Conservation (phyloP, 2,329 filamentous ascomycete species). For the Sarocladiaceae sp. region DNA sequence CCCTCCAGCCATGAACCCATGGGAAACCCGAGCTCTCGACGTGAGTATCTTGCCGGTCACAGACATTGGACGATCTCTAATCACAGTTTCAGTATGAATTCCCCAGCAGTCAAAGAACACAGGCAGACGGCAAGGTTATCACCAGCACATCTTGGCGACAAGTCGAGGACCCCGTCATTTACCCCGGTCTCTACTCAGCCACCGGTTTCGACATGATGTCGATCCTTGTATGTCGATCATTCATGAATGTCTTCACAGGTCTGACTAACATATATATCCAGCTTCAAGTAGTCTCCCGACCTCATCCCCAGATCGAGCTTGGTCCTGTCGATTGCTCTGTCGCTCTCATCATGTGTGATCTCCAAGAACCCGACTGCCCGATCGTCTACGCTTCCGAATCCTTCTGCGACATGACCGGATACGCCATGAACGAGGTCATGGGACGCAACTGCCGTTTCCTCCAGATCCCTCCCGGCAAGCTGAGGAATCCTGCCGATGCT, state of each 20-base stretch:
- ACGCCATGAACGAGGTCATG: conserved; percentile 67
- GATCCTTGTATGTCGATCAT: conserved; percentile 42
- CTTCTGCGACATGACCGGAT: conserved; percentile 76
- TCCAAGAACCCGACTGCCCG: conserved; percentile 66
- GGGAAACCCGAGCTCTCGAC: conserved; percentile 29
- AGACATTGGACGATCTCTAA: neutral
- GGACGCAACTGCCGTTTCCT: conserved; percentile 83
- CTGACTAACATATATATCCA: conserved; percentile 19
- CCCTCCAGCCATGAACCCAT: conserved; percentile 25
- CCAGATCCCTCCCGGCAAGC: conserved; percentile 56
- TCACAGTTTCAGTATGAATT: conserved; percentile 1
- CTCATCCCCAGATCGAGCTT: conserved; percentile 72
- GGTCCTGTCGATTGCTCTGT: conserved; percentile 82
- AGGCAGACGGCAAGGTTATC: neutral
- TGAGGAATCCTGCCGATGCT: conserved; percentile 34
- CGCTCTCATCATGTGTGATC: conserved; percentile 78
- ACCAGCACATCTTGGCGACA: conserved; percentile 19
- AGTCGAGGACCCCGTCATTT: conserved; percentile 45
- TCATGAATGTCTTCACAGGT: neutral
- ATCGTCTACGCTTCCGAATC: conserved; percentile 83
- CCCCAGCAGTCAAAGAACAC: neutral
- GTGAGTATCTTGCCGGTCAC: conserved; percentile 20
- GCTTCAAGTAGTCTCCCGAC: conserved; percentile 62
- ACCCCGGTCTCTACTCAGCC: conserved; percentile 50
- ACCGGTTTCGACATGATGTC: conserved; percentile 53